Evolutionary conservation across 2,329 filamentous ascomycete species (phyloP), one percentile per base, ranked within the genome.

Genomic region (Ilyonectria robusta): DNA sequence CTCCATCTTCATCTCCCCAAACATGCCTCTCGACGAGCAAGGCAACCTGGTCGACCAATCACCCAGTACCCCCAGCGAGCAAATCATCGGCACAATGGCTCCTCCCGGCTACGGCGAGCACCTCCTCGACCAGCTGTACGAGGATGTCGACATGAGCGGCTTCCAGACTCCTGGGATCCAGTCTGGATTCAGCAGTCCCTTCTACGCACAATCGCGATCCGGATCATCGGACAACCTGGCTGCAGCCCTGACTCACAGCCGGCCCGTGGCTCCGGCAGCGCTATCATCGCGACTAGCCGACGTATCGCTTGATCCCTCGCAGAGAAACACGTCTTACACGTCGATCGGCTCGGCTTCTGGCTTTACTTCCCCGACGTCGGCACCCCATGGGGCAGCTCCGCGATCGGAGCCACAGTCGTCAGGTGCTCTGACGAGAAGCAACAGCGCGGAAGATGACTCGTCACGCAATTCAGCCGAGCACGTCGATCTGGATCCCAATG

Each of bases 21-120:
- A 96, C 77, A 90, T 97, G 75, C 92, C 94, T 0, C 89, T 98
- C 42, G 94, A 96, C 75, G 94, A 97, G 59, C 89, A 95, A 67
- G 96, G 97, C 74, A 92, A 93, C 74, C 87, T 98, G 2, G 84
- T 93, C 59, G 86, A 87, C 59, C 87, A 90, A 75, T 84, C 84
- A n/a, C 85, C 87, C 55, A 70, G 73, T 84, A 77, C 78, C 84
- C 66, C 81, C 11, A 59, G 70, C 10, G 84, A 87, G 50, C 84
- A 85, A 46, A 86, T 89, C 46, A 84, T 89, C 63, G 85, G 88
- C 21, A 87, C 88, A 29, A 88, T 92, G 65, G 95, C 95, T 11
- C 96, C 96, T n/a, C 96, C 96, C 0, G 90, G 94, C 44, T 99
- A 99, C 75, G 94, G 94, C 66, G 90, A 95, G 75, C 96, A 98